Conservation (phyloP, 768 basidiomycete genomes). For the Russula lepida region DNA sequence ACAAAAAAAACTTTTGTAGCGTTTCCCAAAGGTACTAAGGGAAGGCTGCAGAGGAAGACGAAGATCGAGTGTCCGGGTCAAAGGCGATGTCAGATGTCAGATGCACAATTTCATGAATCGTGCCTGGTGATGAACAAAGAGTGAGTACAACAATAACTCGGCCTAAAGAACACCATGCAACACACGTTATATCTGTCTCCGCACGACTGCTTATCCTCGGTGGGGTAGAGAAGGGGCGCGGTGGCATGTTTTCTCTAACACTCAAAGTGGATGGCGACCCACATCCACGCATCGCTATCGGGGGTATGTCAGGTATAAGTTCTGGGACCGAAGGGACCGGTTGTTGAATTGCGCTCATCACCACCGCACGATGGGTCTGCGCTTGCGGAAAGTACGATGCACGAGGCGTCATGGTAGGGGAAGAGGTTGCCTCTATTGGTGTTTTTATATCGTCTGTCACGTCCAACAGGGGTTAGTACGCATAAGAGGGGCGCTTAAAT, state of each 20-base stretch:
- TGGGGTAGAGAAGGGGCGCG: conserved; percentile 17
- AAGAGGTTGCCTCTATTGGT: neutral
- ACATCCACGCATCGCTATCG: neutral
- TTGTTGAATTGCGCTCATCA: neutral
- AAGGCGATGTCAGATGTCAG: neutral
- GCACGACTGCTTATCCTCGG: conserved; percentile 11
- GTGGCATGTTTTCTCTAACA: conserved; percentile 5
- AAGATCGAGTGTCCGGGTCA: neutral
- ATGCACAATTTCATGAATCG: neutral
- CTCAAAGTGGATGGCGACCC: neutral
- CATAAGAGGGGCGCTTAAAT: neutral
- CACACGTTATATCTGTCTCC: neutral
- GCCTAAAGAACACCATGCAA: neutral
- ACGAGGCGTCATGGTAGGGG: conserved; percentile 8
- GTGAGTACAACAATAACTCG: neutral
- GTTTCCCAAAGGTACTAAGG: neutral
- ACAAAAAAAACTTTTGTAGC: neutral
- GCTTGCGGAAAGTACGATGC: conserved; percentile 3
- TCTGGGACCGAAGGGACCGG: neutral
- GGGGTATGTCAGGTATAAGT: conserved; percentile 1
- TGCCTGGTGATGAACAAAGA: neutral
- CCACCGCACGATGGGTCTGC: neutral
- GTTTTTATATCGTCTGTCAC: neutral
- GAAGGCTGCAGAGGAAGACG: neutral
- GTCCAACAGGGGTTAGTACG: neutral